These are phyloP conservation scores for Fusarium redolens DNA, from an alignment of 2,329 filamentous ascomycete genomes.

Conservation along the genomic window DNA sequence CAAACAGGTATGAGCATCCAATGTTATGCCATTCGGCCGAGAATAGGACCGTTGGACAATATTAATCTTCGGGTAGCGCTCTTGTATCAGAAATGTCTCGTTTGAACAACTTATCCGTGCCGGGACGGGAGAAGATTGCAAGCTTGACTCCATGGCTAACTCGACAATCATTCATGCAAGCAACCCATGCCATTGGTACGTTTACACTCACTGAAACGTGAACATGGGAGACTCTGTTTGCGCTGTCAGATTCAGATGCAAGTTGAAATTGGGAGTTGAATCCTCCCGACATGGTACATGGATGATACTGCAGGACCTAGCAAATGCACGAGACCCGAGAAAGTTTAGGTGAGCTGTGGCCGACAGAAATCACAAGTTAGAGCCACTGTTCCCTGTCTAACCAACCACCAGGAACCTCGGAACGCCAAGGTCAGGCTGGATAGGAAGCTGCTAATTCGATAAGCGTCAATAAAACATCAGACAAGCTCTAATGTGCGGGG, in stretches of 20 bases:
- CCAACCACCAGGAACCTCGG: conserved; percentile 33
- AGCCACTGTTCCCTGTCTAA: conserved; percentile 17
- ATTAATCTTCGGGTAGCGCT: conserved; percentile 22
- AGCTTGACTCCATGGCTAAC: conserved; percentile 14
- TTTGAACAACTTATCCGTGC: neutral
- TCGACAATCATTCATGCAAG: conserved; percentile 28
- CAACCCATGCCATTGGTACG: conserved; percentile 16
- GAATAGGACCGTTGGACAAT: conserved; percentile 39
- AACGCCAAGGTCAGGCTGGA: conserved; percentile 19
- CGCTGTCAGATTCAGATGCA: conserved; percentile 13
- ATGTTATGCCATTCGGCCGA: conserved; percentile 28
- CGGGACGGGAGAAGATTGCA: conserved; percentile 1
- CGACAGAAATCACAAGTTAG: conserved; percentile 26
- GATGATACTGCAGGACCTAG: conserved; percentile 3
- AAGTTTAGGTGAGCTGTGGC: neutral
- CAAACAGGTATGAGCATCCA: conserved; percentile 3
- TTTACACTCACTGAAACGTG: neutral
- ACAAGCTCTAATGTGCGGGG: conserved; percentile 40
- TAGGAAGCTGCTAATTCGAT: conserved; percentile 34
- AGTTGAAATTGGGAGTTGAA: conserved; percentile 15
- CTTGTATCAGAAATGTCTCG: conserved; percentile 13
- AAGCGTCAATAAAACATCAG: conserved; percentile 41
- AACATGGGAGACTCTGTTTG: conserved; percentile 13
- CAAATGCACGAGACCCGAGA: neutral
- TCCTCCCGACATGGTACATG: conserved; percentile 25